A percentile compares a stretch with the other conserved stretches of the same genome.
Conservation (phyloP, 495 filamentous ascomycete genomes). For the Aspergillus taichungensis region DNA sequence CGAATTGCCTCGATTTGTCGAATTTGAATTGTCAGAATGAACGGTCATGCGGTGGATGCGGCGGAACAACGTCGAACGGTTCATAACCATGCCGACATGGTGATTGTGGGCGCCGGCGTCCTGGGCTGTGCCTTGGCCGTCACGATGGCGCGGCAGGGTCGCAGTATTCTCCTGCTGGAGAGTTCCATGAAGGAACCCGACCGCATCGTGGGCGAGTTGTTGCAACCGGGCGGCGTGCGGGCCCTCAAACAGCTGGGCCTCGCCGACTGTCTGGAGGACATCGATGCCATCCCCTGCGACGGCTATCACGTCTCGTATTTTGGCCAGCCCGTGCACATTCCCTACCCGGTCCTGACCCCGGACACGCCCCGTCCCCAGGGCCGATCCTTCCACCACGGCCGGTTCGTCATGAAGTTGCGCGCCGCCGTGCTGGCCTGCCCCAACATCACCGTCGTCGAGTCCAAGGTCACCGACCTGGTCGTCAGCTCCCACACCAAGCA, state of each 20-base stretch:
- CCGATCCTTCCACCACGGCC: slow-evolving; percentile 72
- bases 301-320: slow-evolving; percentile 87
- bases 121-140: slow-evolving; percentile 82
- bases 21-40: slow-evolving; percentile 14
- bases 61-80: slow-evolving; percentile 33
- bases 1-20: background rate
- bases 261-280: slow-evolving; percentile 72
- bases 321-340: slow-evolving; percentile 66
- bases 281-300: slow-evolving; percentile 72
- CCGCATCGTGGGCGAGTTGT: slow-evolving; percentile 89
- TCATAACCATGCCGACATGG: slow-evolving; percentile 62
- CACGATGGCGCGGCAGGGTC: slow-evolving; percentile 79
- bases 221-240: slow-evolving; percentile 84
- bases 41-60: slow-evolving; percentile 20
- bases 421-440: slow-evolving; percentile 54
- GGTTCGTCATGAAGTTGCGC: slow-evolving; percentile 70
- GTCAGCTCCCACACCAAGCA: slow-evolving; percentile 48
- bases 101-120: slow-evolving; percentile 85
- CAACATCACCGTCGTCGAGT: slow-evolving; percentile 68
- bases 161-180: slow-evolving; percentile 87
- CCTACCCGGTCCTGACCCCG: slow-evolving; percentile 47
- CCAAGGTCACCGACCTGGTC: slow-evolving; percentile 55
- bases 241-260: slow-evolving; percentile 78
- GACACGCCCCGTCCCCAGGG: slow-evolving; percentile 47
- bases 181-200: slow-evolving; percentile 86